Evolutionary conservation across 805 yeast species (phyloP).

Genomic region (Novakomyces olei): DNA sequence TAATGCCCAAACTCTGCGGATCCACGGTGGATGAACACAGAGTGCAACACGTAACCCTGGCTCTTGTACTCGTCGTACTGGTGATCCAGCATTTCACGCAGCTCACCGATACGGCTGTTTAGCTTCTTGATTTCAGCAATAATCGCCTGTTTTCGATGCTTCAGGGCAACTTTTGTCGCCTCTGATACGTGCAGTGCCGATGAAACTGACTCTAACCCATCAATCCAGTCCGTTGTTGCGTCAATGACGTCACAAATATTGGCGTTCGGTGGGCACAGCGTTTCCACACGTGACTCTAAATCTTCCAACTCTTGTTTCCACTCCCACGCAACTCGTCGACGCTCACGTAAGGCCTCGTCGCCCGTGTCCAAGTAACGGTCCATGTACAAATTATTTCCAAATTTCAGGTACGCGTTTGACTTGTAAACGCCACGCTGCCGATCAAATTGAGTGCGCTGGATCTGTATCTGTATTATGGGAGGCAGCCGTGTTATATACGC

Average conservation of each 20-base stretch:
- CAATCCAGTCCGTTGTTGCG: too few species aligned
- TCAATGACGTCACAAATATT: too few species aligned
- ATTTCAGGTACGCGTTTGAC: constrained; percentile 60
- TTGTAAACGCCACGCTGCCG: constrained; percentile 50
- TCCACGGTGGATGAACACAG: constrained; percentile 86
- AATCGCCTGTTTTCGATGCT: constrained; percentile 6
- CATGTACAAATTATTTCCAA: constrained; percentile 54
- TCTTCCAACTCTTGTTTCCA: constrained; percentile 37
- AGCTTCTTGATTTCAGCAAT: constrained; percentile 15
- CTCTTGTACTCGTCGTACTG: constrained; percentile 42
- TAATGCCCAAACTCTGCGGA: constrained; percentile 93
- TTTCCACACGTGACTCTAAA: too few species aligned
- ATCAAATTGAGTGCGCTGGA: constrained; percentile 84
- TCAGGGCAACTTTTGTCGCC: background rate
- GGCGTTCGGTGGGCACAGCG: too few species aligned
- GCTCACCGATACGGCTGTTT: constrained; percentile 20
- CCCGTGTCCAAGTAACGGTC: constrained; percentile 67
- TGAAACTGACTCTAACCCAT: too few species aligned
- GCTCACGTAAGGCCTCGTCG: constrained; percentile 24
- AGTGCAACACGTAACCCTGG: constrained; percentile 65
- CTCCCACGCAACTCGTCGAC: constrained; percentile 30
- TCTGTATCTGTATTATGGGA: constrained; percentile 67
- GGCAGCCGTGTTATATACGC: constrained; percentile 56
- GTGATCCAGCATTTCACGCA: constrained; percentile 28
- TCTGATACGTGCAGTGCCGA: too few species aligned